Evolutionary conservation across 441 rosid species (phyloP).

Genomic region (Jatropha podagrica): DNA sequence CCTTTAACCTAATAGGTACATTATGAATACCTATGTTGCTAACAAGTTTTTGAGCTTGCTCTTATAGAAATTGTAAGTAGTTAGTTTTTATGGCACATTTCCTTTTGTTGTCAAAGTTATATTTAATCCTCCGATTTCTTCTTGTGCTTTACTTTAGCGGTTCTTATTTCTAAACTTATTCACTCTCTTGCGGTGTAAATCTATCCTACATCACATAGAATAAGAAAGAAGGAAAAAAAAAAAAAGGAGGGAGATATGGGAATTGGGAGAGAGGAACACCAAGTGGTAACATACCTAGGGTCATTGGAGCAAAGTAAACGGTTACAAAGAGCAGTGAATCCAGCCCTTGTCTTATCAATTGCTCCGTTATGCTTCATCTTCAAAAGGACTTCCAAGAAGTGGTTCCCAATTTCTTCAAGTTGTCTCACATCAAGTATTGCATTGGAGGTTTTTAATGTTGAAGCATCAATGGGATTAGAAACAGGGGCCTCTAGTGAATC

Average conservation of each 20-base stretch:
- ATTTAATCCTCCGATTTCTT: background rate
- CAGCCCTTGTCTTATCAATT: constrained; percentile 99
- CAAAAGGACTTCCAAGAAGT: constrained; percentile 93
- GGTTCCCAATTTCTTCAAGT: constrained; percentile 86
- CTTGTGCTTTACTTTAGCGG: background rate
- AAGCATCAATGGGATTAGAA: constrained; percentile 40
- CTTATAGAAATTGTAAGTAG: background rate
- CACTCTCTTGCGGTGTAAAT: background rate
- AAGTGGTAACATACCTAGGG: constrained; percentile 45
- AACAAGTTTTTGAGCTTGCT: background rate
- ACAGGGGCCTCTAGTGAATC: constrained; percentile 32
- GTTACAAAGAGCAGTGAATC: constrained; percentile 96
- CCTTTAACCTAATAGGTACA: too few relatives aligned
- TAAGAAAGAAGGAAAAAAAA: background rate
- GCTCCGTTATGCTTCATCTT: constrained; percentile 99
- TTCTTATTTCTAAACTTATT: background rate
- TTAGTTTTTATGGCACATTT: background rate
- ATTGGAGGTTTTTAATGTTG: constrained; percentile 29
- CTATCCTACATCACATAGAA: background rate
- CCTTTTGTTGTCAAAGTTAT: background rate
- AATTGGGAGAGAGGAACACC: background rate
- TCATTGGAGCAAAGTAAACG: constrained; percentile 95
- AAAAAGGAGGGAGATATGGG: background rate
- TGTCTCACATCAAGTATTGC: constrained; percentile 76
- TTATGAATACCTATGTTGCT: background rate